A percentile compares a stretch with the other conserved stretches of the same genome.
Evolutionary conservation across 257 asterid genomes (phyloP).

Genomic region (Ballota nigra): DNA sequence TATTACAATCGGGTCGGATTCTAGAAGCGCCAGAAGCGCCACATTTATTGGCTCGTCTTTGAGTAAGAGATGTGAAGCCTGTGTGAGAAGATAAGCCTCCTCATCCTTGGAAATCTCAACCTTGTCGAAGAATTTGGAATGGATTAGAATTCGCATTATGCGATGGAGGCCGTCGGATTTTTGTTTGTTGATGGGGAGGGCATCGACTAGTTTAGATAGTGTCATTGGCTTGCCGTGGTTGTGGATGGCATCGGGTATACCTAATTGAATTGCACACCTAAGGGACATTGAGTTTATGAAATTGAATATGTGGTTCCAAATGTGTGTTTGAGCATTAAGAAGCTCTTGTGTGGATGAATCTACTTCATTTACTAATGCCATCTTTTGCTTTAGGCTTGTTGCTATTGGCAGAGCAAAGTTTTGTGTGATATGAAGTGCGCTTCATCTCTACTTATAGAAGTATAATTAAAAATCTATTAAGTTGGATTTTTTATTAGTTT

Average conservation of each 20-base stretch:
- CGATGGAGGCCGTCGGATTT: background rate
- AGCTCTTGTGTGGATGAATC: background rate
- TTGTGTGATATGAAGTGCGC: background rate
- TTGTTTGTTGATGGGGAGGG: background rate
- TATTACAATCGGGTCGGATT: background rate
- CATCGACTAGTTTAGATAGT: background rate
- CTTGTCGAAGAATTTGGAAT: background rate
- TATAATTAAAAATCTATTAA: background rate
- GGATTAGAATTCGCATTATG: background rate
- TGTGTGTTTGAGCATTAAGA: background rate
- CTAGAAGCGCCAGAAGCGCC: background rate
- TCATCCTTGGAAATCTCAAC: background rate
- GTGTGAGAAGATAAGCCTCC: conserved; percentile 10
- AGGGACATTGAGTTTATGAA: background rate
- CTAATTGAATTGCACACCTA: background rate
- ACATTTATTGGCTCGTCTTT: background rate
- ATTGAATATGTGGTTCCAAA: background rate
- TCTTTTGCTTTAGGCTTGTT: background rate
- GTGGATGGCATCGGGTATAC: conserved; percentile 14
- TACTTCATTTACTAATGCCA: background rate
- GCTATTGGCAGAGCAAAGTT: background rate
- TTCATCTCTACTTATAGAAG: background rate
- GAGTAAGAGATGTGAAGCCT: conserved; percentile 10
- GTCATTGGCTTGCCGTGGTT: background rate
- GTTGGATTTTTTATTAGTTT: no score